Evolutionary conservation across 805 yeast species (phyloP), one percentile per base, ranked within the genome.

Genomic region (Saccharomycopsis oosterbeekiorum): DNA sequence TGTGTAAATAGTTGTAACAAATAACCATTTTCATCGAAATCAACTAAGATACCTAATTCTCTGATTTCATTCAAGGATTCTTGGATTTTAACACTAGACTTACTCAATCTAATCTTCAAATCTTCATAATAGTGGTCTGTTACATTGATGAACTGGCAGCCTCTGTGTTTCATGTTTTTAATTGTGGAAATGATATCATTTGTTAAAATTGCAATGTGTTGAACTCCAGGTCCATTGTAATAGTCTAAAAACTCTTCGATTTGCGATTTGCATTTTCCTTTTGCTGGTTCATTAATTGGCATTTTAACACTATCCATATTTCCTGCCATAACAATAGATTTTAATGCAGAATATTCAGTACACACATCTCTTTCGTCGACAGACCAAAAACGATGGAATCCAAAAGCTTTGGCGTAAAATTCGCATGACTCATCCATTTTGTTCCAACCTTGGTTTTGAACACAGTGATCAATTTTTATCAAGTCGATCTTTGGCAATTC

Each of bases 211-310:
- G 96, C 96, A 68, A 89, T 75, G 69, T 89, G 96, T 73, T 89
- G 96, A 41, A 90, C 81, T 2, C 96, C 96, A 0, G 96, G 87
- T 0, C 96, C 96, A 56, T 81, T 81, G 70, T 88, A 79, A 68
- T 76, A 89, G 59, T 84, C 86, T 65, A 86, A 72, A 69, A 86
- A 89, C 71, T 89, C 97, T 71, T 89, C 96, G 62, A 89, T 85
- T 69, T 89, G 96, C 2, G 92, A 84, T 68, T 77, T 82, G 69
- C 80, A 79, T 51, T 75, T 70, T 0, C 92, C 89, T 57, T 75
- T 70, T 0, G 90, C 93, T 0, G 97, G 96, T 71, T 89, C 96
- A 71, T 89, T 89, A 57, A 89, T 80, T 15, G 96, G 96, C 83
- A 89, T 84, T 70, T 88, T 87, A 24, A 63, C 58, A 65, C 88